phyloP scores from a whole-genome alignment of 331 rosid genomes.

The Ulmus americana region DNA sequence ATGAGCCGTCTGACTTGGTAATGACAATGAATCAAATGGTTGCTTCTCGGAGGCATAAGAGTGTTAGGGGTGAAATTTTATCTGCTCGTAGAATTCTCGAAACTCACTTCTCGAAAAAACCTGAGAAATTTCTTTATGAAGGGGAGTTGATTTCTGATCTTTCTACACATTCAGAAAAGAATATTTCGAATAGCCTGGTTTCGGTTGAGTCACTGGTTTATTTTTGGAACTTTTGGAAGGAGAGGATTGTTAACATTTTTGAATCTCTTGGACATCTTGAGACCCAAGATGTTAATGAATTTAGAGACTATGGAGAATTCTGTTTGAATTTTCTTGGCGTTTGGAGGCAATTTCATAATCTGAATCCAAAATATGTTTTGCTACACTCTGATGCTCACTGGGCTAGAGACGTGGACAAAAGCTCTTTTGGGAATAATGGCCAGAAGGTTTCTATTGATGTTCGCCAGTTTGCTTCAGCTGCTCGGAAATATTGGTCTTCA shows the following conservation, averaged over 20 bases:
- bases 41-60: slow-evolving; percentile 31
- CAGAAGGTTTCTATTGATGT: slow-evolving; percentile 1
- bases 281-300: slow-evolving; percentile 26
- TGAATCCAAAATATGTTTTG: background rate
- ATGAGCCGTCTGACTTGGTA: slow-evolving; percentile 22
- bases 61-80: slow-evolving; percentile 40
- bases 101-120: slow-evolving; percentile 34
- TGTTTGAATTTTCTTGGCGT: slow-evolving; percentile 52
- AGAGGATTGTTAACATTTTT: slow-evolving; percentile 26
- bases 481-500: slow-evolving; percentile 21
- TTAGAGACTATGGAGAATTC: slow-evolving; percentile 27
- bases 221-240: slow-evolving; percentile 69
- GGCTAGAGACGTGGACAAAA: slow-evolving; percentile 18
- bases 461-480: slow-evolving; percentile 4
- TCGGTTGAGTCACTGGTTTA: slow-evolving; percentile 46
- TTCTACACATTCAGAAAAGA: slow-evolving; percentile 19
- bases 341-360: slow-evolving; percentile 10
- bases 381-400: slow-evolving; percentile 5
- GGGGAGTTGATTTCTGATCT: slow-evolving; percentile 28
- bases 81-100: slow-evolving; percentile 49
- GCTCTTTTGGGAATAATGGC: slow-evolving; percentile 10
- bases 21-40: slow-evolving; percentile 29
- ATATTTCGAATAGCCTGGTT: slow-evolving; percentile 26
- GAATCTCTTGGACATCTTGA: slow-evolving; percentile 33
- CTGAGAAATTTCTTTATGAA: slow-evolving; percentile 35